Evolutionary conservation across 2,329 filamentous ascomycete genomes (phyloP).

Genomic region (Ophiocordyceps unilateralis): DNA sequence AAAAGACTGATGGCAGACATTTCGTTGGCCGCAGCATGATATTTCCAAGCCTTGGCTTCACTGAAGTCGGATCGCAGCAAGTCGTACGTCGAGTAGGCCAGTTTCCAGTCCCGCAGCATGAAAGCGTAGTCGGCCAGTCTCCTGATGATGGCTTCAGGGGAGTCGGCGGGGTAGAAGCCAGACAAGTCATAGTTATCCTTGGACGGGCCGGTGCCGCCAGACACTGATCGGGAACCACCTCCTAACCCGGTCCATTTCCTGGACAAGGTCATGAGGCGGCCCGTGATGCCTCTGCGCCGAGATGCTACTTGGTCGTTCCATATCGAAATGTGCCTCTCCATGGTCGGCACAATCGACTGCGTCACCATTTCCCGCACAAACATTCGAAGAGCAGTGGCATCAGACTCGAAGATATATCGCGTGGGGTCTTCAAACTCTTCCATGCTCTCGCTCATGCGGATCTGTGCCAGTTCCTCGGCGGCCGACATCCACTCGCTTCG

Average conservation of each 20-base stretch:
- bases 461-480: constrained; percentile 62
- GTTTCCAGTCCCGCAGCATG: constrained; percentile 91
- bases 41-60: constrained; percentile 92
- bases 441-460: constrained; percentile 48
- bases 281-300: constrained; percentile 69
- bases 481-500: constrained; percentile 81
- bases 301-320: constrained; percentile 99
- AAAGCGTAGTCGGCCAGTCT: constrained; percentile 91
- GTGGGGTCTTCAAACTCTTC: constrained; percentile 54
- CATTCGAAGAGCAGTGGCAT: constrained; percentile 70
- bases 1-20: constrained; percentile 82
- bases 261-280: constrained; percentile 86
- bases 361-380: constrained; percentile 92
- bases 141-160: constrained; percentile 78
- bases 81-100: constrained; percentile 84
- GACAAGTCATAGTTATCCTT: constrained; percentile 60
- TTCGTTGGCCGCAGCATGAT: constrained; percentile 86
- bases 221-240: constrained; percentile 41
- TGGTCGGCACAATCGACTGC: constrained; percentile 85
- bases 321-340: constrained; percentile 78
- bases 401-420: constrained; percentile 78
- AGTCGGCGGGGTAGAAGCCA: constrained; percentile 71
- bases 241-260: constrained; percentile 81
- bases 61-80: constrained; percentile 75
- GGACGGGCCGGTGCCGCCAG: constrained; percentile 29